Percentiles rank a stretch among this genome's conserved stretches.
These are phyloP conservation scores for Apiospora arundinis DNA, from an alignment of 2,329 filamentous ascomycete genomes.

Conservation along the genomic window DNA sequence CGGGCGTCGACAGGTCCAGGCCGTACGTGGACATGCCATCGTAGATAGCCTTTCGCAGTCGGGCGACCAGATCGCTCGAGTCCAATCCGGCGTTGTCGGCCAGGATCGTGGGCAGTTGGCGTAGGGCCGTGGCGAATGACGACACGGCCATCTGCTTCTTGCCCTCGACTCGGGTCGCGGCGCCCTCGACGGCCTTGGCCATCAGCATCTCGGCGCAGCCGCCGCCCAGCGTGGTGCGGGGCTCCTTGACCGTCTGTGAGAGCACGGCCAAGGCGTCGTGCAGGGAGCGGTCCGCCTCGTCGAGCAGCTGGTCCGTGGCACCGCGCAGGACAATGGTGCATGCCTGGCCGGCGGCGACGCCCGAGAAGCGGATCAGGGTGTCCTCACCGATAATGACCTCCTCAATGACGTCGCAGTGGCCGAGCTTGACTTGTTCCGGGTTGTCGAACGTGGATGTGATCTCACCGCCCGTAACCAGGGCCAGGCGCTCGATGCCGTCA, in stretches of 20 bases:
- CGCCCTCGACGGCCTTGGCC: slow-evolving; percentile 95
- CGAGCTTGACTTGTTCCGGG: slow-evolving; percentile 95
- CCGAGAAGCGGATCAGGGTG: slow-evolving; percentile 95
- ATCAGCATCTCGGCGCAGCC: slow-evolving; percentile 99
- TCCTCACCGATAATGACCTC: slow-evolving; percentile 99
- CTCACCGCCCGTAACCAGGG: slow-evolving; percentile 94
- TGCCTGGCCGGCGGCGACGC: slow-evolving; percentile 89
- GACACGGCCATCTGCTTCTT: slow-evolving; percentile 96
- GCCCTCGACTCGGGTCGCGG: slow-evolving; percentile 90
- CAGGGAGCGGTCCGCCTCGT: slow-evolving; percentile 94
- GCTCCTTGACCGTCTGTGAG: slow-evolving; percentile 95
- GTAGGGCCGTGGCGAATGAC: slow-evolving; percentile 85
- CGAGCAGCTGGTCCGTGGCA: slow-evolving; percentile 94
- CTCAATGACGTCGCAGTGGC: slow-evolving; percentile 93
- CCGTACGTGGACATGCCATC: slow-evolving; percentile 92
- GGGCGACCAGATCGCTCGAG: slow-evolving; percentile 89
- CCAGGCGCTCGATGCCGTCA: slow-evolving; percentile 93
- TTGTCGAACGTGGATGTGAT: slow-evolving; percentile 98
- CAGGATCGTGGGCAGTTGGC: slow-evolving; percentile 94
- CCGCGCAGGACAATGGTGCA: slow-evolving; percentile 97
- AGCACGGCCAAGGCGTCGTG: slow-evolving; percentile 96
- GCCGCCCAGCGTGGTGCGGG: slow-evolving; percentile 90
- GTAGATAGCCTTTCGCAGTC: slow-evolving; percentile 92
- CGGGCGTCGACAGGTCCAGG: slow-evolving; percentile 85
- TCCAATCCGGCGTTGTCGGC: slow-evolving; percentile 98